These are phyloP conservation scores for Chlamydomonas sphaeroides DNA, from an alignment of 139 green algal species.

Conservation along the genomic window DNA sequence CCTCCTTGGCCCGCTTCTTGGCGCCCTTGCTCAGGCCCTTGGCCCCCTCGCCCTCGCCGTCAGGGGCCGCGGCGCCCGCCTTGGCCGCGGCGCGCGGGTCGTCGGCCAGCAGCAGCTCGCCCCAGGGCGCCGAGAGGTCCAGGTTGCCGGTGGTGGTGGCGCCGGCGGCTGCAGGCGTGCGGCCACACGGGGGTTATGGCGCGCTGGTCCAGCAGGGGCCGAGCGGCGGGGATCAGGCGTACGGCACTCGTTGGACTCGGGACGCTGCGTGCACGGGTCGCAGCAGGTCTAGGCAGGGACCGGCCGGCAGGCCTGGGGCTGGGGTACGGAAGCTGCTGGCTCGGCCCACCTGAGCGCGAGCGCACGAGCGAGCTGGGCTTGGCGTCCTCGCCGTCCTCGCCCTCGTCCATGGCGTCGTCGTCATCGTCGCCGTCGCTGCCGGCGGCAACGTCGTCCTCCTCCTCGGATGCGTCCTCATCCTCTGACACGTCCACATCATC, in stretches of 20 bases:
- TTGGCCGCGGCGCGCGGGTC: conserved; percentile 5
- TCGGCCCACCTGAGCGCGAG: neutral
- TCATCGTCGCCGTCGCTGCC: no score
- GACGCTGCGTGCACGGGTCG: no score
- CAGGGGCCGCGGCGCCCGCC: neutral
- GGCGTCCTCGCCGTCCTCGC: conserved; percentile 35
- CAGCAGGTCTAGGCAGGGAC: no score
- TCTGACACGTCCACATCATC: conserved; percentile 49
- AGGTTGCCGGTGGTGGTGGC: conserved; percentile 1
- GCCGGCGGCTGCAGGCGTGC: neutral
- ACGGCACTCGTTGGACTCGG: no score
- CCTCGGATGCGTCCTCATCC: conserved; percentile 49
- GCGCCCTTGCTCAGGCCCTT: conserved; percentile 62
- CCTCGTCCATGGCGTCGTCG: conserved; percentile 18
- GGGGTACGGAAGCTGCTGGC: no score
- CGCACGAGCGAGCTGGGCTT: no score
- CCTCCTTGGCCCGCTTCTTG: conserved; percentile 67
- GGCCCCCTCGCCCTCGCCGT: neutral
- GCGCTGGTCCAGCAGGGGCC: no score
- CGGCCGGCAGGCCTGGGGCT: no score
- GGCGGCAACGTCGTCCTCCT: conserved; percentile 41
- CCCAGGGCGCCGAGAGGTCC: conserved; percentile 32
- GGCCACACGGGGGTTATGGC: no score
- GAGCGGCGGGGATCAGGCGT: no score
- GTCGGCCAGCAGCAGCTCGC: conserved; percentile 47